Conservation (phyloP, 176 grass and related monocot species). For the Avena insularis region DNA sequence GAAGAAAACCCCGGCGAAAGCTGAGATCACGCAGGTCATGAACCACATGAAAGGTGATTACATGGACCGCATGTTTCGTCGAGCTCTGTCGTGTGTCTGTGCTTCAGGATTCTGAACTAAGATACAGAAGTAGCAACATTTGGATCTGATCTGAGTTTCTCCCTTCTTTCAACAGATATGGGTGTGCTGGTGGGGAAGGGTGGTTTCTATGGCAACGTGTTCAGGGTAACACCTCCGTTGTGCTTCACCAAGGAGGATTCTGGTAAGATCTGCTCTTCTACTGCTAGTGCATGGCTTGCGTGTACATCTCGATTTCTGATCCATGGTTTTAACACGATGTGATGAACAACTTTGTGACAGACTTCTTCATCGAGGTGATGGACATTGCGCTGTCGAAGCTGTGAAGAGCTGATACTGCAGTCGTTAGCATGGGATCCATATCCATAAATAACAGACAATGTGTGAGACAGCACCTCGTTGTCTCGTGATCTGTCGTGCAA, state of each 20-base stretch:
- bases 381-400: conserved; percentile 83
- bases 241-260: conserved; percentile 88
- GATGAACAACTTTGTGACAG: conserved; percentile 42
- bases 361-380: conserved; percentile 80
- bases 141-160: neutral
- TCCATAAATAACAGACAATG: conserved; percentile 58
- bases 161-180: conserved; percentile 67
- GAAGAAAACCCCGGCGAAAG: conserved; percentile 87
- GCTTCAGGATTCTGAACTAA: neutral
- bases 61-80: neutral
- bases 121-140: neutral
- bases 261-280: conserved; percentile 45
- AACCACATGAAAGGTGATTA: conserved; percentile 85
- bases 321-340: neutral
- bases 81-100: neutral
- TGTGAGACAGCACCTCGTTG: conserved; percentile 86
- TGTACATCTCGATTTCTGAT: neutral
- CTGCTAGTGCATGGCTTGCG: neutral
- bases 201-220: conserved; percentile 91
- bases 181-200: conserved; percentile 88
- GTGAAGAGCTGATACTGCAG: conserved; percentile 51
- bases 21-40: conserved; percentile 73
- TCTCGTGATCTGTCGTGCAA: conserved; percentile 47
- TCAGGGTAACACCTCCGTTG: conserved; percentile 92
- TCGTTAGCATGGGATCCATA: conserved; percentile 23